Evolutionary conservation across 176 grass and related monocot species (phyloP).

Genomic region (Neostapfia colusana): DNA sequence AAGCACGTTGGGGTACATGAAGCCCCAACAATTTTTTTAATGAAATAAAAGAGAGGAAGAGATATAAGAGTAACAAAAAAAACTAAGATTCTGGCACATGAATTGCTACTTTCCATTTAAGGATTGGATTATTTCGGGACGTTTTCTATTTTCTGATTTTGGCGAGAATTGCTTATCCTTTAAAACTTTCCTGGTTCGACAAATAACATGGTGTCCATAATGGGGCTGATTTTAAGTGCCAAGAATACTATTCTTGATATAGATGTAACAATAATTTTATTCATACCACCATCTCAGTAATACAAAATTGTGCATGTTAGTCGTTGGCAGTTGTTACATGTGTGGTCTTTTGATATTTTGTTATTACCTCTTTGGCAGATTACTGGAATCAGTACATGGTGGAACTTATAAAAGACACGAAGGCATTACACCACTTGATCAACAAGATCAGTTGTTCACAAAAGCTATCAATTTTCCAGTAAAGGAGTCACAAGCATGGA

Average conservation of each 20-base stretch:
- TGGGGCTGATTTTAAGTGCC: background rate
- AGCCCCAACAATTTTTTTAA: too few relatives aligned
- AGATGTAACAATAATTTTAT: background rate
- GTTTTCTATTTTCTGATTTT: conserved; percentile 8
- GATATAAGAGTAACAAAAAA: too few relatives aligned
- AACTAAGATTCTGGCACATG: too few relatives aligned
- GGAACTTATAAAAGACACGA: conserved; percentile 45
- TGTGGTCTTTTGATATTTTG: conserved; percentile 32
- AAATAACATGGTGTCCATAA: background rate
- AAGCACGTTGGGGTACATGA: too few relatives aligned
- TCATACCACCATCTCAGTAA: background rate
- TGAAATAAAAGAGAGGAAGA: too few relatives aligned
- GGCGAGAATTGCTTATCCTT: background rate
- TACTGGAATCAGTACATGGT: conserved; percentile 68
- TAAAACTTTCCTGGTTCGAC: background rate
- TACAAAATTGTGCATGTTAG: background rate
- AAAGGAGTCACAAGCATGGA: conserved; percentile 71
- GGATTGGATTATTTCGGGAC: background rate
- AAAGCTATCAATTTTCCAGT: conserved; percentile 85
- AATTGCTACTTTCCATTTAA: too few relatives aligned
- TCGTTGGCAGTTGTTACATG: conserved; percentile 11
- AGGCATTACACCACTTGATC: conserved; percentile 63
- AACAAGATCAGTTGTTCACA: conserved; percentile 62
- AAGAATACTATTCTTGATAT: background rate
- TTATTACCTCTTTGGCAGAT: conserved; percentile 47